These are phyloP conservation scores for Scutellaria barbata DNA, from an alignment of 257 asterid genomes.

Conservation along the genomic window DNA sequence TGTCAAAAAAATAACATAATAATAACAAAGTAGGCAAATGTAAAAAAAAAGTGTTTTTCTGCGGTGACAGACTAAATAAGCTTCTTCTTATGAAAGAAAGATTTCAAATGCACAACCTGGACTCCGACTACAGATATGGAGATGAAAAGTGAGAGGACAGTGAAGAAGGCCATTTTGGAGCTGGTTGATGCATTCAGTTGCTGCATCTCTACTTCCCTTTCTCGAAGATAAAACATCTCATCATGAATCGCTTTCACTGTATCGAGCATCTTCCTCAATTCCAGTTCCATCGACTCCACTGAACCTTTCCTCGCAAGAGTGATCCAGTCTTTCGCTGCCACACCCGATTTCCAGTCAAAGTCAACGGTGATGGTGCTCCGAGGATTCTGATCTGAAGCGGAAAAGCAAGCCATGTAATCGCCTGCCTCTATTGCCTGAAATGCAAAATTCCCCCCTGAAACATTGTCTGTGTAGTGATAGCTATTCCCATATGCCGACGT, in stretches of 20 bases:
- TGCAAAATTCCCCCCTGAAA: conserved; percentile 69
- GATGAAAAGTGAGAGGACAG: conserved; percentile 60
- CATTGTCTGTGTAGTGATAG: conserved; percentile 72
- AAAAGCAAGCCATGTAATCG: conserved; percentile 89
- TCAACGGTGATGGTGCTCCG: conserved; percentile 61
- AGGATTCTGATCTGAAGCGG: conserved; percentile 66
- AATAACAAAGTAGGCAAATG: no score
- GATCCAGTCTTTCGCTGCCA: conserved; percentile 87
- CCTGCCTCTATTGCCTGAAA: conserved; percentile 77
- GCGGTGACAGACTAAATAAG: no score
- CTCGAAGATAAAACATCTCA: conserved; percentile 85
- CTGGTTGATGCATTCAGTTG: conserved; percentile 66
- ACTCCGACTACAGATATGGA: conserved; percentile 70
- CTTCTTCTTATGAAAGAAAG: conserved; percentile 88
- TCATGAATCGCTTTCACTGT: conserved; percentile 74
- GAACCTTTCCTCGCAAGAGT: conserved; percentile 88
- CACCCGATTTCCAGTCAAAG: conserved; percentile 89
- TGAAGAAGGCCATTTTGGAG: conserved; percentile 76
- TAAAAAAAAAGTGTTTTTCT: no score
- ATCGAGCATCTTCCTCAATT: conserved; percentile 75
- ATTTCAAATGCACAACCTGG: conserved; percentile 84
- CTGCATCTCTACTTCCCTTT: conserved; percentile 86
- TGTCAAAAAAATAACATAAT: no score
- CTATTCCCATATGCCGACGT: conserved; percentile 72
- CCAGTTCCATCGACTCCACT: conserved; percentile 77